These are phyloP conservation scores for Umbelopsis sp. DNA, from an alignment of 192 early-diverging fungal species.

Conservation along the genomic window DNA sequence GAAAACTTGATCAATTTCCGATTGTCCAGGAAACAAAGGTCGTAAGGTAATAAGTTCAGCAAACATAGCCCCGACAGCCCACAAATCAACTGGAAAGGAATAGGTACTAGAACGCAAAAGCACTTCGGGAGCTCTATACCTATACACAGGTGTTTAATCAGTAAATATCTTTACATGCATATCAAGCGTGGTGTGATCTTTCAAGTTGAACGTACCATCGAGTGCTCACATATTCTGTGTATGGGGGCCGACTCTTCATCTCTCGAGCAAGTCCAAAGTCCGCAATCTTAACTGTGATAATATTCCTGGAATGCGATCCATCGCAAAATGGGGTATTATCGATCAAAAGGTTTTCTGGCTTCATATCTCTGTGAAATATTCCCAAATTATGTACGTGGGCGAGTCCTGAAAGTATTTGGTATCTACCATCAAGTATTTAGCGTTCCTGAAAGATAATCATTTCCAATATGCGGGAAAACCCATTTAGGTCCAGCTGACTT, in stretches of 20 bases:
- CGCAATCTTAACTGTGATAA: slow-evolving; percentile 79
- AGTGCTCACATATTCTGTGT: slow-evolving; percentile 97
- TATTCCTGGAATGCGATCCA: background rate
- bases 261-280: slow-evolving; percentile 97
- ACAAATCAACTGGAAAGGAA: slow-evolving; percentile 92
- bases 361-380: slow-evolving; percentile 96
- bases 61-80: slow-evolving; percentile 93
- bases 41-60: slow-evolving; percentile 87
- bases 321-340: slow-evolving; percentile 25
- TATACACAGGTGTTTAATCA: slow-evolving; percentile 26
- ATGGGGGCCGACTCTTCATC: slow-evolving; percentile 84
- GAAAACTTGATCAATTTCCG: slow-evolving; percentile 92
- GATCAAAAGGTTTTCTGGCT: slow-evolving; percentile 95
- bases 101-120: slow-evolving; percentile 81
- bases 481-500: slow-evolving; percentile 33
- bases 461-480: background rate
- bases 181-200: background rate
- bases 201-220: slow-evolving; percentile 71
- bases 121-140: slow-evolving; percentile 96
- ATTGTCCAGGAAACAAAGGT: slow-evolving; percentile 92
- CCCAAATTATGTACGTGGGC: slow-evolving; percentile 92
- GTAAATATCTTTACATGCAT: background rate
- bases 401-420: slow-evolving; percentile 85
- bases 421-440: slow-evolving; percentile 48
- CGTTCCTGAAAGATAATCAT: background rate